Evolutionary conservation across 441 rosid genomes (phyloP), one percentile per base, ranked within the genome.

Genomic region (Adansonia gregorii): DNA sequence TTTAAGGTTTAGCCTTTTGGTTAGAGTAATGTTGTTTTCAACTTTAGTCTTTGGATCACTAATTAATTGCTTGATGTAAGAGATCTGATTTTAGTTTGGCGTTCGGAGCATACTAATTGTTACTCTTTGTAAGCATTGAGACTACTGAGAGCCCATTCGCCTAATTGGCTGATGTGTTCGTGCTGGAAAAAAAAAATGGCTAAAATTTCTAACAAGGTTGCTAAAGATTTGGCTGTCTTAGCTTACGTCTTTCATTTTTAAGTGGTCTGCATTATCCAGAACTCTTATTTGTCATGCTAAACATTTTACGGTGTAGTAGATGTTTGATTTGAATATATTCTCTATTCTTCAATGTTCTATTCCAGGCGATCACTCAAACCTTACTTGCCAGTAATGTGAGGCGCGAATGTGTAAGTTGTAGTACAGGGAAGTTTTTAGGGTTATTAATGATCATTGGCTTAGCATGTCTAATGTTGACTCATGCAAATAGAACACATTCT

Each of bases 401-500:
- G 83, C 91, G 87, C 54, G 87, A 87, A 73, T 91, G 87, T 74
- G 63, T 82, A 56, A 89, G 90, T 83, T 96, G 94, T 86, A 89
- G 98, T 79, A 90, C 92, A 0, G 97, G 98, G 76, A 94, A 89
- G 89, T 91, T 93, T 86, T 85, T 91, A 22, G 79, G 63, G 27
- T 58, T 58, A 58, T 19, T 56, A 56, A 27, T 96, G 89, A 65
- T 91, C 72, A 88, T 92, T 81, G 98, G 99, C 75, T 39, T 96
- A 76, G 90, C 81, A 48, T 96, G 81, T 83, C 90, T 90, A 65
- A 54, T 90, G 81, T 55, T 93, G 73, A 83, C 89, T 56, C 92
- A 86, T 76, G 73, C 88, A 59, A 80, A 88, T 80, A 78, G 85
- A 43, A 74, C 81, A 45, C 67, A 63, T 31, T 63, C 1, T 63